phyloP scores from a whole-genome alignment of 2,329 filamentous ascomycete genomes.

The Trichoderma asperellum region DNA sequence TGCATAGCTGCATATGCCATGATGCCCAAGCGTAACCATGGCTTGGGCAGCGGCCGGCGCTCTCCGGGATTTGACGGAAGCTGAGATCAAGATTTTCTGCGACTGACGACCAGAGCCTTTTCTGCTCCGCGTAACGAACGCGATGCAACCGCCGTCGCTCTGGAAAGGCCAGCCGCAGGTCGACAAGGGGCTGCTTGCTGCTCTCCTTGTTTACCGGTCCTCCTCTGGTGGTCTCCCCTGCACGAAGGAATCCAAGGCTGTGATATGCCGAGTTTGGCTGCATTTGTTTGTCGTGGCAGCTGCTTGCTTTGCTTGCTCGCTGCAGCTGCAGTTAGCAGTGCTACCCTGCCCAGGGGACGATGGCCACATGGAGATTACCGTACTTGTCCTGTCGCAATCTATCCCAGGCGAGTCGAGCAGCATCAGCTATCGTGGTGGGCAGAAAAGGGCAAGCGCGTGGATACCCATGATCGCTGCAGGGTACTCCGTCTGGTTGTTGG shows the following conservation, averaged over 20 bases:
- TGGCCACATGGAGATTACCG: neutral
- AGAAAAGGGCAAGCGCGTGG: constrained; percentile 1
- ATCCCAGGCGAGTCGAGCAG: constrained; percentile 14
- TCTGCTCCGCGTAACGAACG: constrained; percentile 6
- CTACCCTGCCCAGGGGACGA: neutral
- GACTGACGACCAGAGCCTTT: neutral
- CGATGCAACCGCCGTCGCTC: constrained; percentile 20
- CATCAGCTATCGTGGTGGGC: neutral
- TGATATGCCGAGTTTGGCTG: neutral
- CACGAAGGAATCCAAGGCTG: neutral
- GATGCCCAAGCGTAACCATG: constrained; percentile 26
- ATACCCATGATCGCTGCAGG: constrained; percentile 23
- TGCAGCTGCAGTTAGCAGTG: neutral
- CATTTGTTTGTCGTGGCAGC: neutral
- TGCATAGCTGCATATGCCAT: constrained; percentile 20
- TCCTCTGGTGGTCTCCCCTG: neutral
- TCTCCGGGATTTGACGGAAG: constrained; percentile 23
- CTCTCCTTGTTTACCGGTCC: neutral
- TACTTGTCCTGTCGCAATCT: neutral
- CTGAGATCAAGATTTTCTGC: constrained; percentile 14
- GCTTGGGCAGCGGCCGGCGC: constrained; percentile 22
- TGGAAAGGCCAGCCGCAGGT: neutral
- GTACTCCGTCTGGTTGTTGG: constrained; percentile 6
- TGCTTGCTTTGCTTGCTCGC: neutral
- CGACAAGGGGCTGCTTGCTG: neutral